A percentile compares a stretch with the other conserved stretches of the same genome.
phyloP scores from a whole-genome alignment of 2,329 filamentous ascomycete species.

The Trichophyton rubrum region DNA sequence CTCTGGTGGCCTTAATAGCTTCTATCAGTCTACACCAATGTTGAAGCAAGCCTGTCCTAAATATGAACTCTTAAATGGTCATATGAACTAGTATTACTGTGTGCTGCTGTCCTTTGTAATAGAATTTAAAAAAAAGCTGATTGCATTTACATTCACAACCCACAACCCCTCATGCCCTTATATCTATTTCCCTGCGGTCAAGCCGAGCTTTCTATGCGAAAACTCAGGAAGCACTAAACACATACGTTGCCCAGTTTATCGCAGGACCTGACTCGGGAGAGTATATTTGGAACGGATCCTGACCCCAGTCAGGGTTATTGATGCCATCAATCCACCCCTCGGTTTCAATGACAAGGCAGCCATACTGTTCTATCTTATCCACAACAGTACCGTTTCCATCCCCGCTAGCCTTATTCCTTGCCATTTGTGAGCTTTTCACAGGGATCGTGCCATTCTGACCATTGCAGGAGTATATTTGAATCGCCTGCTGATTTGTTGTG shows the following conservation, averaged over 20 bases:
- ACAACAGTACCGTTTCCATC: slow-evolving; percentile 35
- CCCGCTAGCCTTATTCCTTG: slow-evolving; percentile 43
- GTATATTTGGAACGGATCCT: slow-evolving; percentile 36
- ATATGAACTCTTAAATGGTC: no score
- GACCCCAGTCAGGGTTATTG: slow-evolving; percentile 79
- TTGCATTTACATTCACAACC: no score
- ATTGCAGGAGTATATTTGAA: slow-evolving; percentile 80
- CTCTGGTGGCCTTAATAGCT: not conserved
- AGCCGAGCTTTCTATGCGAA: not conserved
- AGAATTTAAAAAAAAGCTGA: not conserved
- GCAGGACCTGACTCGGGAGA: slow-evolving; percentile 29
- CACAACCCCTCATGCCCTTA: not conserved
- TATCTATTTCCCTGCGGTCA: not conserved
- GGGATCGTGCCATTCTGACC: slow-evolving; percentile 54
- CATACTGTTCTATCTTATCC: slow-evolving; percentile 49
- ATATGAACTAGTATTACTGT: no score
- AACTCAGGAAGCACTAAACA: slow-evolving; percentile 9
- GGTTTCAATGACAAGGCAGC: slow-evolving; percentile 81
- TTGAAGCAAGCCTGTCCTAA: no score
- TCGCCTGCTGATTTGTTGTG: slow-evolving; percentile 69
- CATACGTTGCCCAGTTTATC: slow-evolving; percentile 34
- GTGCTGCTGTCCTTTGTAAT: not conserved
- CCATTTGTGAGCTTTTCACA: slow-evolving; percentile 31
- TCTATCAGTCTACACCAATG: no score
- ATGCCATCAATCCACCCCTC: slow-evolving; percentile 91